Evolutionary conservation across 257 asterid species (phyloP).

Genomic region (Nicotiana undulata): DNA sequence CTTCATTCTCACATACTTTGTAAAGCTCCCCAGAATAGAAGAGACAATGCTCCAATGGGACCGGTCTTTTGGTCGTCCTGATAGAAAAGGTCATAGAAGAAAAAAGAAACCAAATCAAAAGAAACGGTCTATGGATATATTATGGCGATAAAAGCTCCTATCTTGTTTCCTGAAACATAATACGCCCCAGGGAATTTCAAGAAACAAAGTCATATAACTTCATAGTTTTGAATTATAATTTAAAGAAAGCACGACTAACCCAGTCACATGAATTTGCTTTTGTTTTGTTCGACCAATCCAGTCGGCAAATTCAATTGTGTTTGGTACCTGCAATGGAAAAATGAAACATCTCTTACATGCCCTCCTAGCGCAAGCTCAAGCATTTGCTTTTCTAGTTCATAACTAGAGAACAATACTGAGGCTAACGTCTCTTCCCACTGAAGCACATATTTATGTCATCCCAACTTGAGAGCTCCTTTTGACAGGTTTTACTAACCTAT

Average conservation of each 20-base stretch:
- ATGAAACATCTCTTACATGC: conserved; percentile 3
- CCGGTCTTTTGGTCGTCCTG: conserved; percentile 98
- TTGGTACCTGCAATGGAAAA: conserved; percentile 64
- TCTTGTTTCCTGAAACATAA: not conserved
- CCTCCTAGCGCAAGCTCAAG: not conserved
- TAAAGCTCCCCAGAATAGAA: conserved; percentile 92
- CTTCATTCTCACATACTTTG: conserved; percentile 82
- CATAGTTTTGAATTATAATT: conserved; percentile 7
- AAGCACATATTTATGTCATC: not conserved
- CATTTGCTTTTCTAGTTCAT: not conserved
- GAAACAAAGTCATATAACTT: conserved; percentile 8
- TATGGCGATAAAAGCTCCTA: not conserved
- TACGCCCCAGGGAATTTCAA: not conserved
- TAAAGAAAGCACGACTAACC: conserved; percentile 49
- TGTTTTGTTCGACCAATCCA: conserved; percentile 98
- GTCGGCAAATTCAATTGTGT: conserved; percentile 95
- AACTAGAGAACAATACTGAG: not conserved
- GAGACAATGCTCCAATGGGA: conserved; percentile 93
- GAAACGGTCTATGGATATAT: not conserved
- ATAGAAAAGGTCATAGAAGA: conserved; percentile 10
- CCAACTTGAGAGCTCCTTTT: not conserved
- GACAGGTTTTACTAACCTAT: not conserved
- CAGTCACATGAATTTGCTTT: conserved; percentile 86
- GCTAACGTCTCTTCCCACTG: not conserved
- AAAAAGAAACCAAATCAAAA: conserved; percentile 8